Evolutionary conservation across 2,329 filamentous ascomycete species (phyloP), one percentile per base, ranked within the genome.

Genomic region (Colletotrichum sp.): DNA sequence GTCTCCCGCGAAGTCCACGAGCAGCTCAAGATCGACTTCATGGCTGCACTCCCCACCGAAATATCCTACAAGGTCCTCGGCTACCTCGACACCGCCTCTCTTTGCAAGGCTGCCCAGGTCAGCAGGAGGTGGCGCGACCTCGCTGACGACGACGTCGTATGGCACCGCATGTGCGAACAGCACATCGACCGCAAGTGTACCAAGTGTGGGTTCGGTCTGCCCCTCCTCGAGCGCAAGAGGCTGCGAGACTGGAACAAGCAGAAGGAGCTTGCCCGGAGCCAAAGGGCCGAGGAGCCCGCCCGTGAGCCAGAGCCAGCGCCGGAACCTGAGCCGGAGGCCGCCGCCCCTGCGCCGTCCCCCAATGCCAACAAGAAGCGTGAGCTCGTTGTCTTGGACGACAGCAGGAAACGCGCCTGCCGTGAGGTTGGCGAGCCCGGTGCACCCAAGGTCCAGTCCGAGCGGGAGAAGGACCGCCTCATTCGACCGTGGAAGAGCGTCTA

Each of bases 401-500:
- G 82, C n/a, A 78, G 80, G 13, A 87, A 87, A 79, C 83, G 86
- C 18, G 81, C 80, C 7, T 82, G 84, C 9, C 79, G 78, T 34
- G 74, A 71, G 13, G n/a, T 61, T 18, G 74, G 66, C 18, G 76
- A 77, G 69, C 76, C 71, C 26, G 61, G 34, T 38, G 64, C 74
- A 16, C 66, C 55, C 52, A 77, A 71, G 73, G 80, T 66, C 75
- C 79, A 82, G 72, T 67, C 85, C 8, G 79, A 82, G 63, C 78
- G 83, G 24, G 85, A 85, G 72, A 81, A 84, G 6, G 87, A 89
- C 75, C 88, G 87, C 30, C 89, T 88, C 77, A 90, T 89, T 67
- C 86, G 95, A 34, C 96, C 71, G 94, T 99, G 97, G 97, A 99
- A 99, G 85, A 96, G 98, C 77, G 95, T 99, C 2, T 99, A 99